Evolutionary conservation across 1,284 basidiomycete genomes (phyloP).

Genomic region (Heterobasidion occidentale): DNA sequence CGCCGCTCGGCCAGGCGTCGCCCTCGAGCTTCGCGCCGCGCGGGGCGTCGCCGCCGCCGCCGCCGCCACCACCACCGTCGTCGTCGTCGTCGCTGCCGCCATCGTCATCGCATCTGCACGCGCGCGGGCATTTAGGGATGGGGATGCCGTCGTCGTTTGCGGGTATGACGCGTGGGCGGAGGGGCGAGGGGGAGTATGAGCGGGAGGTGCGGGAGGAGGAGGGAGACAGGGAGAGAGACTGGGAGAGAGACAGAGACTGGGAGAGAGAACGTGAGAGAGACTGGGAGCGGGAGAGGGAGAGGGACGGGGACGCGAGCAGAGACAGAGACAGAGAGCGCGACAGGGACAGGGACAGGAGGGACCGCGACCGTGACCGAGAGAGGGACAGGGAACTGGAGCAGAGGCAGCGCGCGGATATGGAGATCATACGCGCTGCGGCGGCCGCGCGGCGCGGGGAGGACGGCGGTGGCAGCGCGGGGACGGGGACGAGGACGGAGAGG

Average conservation of each 20-base stretch:
- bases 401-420: conserved; percentile 14
- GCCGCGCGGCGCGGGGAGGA: conserved; percentile 10
- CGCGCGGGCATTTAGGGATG: no score
- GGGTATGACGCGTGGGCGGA: no score
- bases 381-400: conserved; percentile 7
- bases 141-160: no score
- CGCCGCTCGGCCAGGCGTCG: no score
- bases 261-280: conserved; percentile 11
- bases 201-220: conserved; percentile 4
- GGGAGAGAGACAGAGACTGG: conserved; percentile 11
- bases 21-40: no score
- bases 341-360: conserved; percentile 8
- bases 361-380: not conserved
- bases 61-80: no score
- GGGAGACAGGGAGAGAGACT: not conserved
- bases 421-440: conserved; percentile 7
- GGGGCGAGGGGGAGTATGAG: conserved; percentile 4
- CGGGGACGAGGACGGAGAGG: not conserved
- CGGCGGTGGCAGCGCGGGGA: not conserved
- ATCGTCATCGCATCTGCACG: no score
- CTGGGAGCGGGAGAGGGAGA: not conserved
- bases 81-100: no score
- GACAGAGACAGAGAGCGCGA: conserved; percentile 10
- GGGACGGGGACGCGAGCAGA: not conserved
- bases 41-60: no score